Conservation (phyloP, 2,329 filamentous ascomycete genomes). For the Fusarium sp. region DNA sequence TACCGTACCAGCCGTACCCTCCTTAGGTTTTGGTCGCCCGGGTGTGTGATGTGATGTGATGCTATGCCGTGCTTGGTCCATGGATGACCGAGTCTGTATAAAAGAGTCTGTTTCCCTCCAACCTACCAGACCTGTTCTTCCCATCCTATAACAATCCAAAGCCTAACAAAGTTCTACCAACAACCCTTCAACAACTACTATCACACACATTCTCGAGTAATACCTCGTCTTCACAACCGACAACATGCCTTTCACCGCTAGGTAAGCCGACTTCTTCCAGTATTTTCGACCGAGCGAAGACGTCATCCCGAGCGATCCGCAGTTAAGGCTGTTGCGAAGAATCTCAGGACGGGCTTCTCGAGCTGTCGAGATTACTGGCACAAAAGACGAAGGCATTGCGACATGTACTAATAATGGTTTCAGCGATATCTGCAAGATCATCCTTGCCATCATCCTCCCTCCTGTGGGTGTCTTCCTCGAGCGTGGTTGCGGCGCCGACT, state of each 20-base stretch:
- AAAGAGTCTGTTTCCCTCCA: constrained; percentile 42
- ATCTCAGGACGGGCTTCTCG: not conserved
- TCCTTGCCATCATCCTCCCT: constrained; percentile 90
- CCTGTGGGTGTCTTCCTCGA: constrained; percentile 95
- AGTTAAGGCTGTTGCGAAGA: constrained; percentile 15
- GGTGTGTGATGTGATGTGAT: constrained; percentile 34
- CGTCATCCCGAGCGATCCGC: constrained; percentile 42
- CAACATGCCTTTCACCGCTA: constrained; percentile 71
- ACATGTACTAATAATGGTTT: constrained; percentile 22
- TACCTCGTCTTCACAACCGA: constrained; percentile 31
- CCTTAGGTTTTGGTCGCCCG: not conserved
- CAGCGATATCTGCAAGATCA: constrained; percentile 73
- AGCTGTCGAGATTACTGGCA: not conserved
- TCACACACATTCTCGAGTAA: constrained; percentile 31
- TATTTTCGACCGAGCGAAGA: constrained; percentile 16
- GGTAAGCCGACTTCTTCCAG: constrained; percentile 56
- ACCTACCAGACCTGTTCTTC: not conserved
- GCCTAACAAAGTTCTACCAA: constrained; percentile 11
- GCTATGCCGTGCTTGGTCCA: constrained; percentile 22
- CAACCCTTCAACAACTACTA: constrained; percentile 17
- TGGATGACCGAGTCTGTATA: constrained; percentile 38
- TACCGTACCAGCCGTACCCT: constrained; percentile 1
- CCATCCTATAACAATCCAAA: constrained; percentile 22
- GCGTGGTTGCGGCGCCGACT: constrained; percentile 86
- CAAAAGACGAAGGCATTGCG: not conserved